These are phyloP conservation scores for Stemphylium beticola DNA, from an alignment of 2,329 filamentous ascomycete genomes.

Conservation along the genomic window DNA sequence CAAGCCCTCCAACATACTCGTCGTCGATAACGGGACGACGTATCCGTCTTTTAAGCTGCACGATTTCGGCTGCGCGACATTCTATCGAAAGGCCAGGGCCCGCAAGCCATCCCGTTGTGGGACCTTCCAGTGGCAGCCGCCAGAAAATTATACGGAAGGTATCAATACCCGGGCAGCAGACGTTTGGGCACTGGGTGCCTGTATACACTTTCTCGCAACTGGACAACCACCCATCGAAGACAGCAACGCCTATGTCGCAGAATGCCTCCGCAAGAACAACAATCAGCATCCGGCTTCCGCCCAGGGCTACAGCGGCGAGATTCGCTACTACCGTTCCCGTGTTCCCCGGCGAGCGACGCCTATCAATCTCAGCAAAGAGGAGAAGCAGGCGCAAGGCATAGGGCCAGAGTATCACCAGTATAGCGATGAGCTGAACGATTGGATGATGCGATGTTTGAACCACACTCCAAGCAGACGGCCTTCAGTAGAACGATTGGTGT, in stretches of 20 bases:
- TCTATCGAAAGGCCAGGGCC: slow-evolving; percentile 4
- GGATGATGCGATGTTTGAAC: slow-evolving; percentile 31
- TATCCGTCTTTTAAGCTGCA: slow-evolving; percentile 38
- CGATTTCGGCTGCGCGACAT: slow-evolving; percentile 30
- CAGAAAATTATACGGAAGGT: slow-evolving; percentile 29
- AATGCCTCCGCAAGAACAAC: not conserved
- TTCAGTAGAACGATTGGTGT: slow-evolving; percentile 9
- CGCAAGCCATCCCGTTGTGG: slow-evolving; percentile 13
- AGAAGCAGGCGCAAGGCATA: slow-evolving; percentile 16
- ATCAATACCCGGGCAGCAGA: slow-evolving; percentile 38
- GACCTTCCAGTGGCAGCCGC: slow-evolving; percentile 38
- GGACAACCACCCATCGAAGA: slow-evolving; percentile 25
- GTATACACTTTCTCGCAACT: slow-evolving; percentile 37
- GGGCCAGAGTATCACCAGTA: slow-evolving; percentile 22
- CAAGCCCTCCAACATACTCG: slow-evolving; percentile 40
- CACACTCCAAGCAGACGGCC: slow-evolving; percentile 14
- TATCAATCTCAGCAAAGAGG: slow-evolving; percentile 23
- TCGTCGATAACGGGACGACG: slow-evolving; percentile 26
- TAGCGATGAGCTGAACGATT: slow-evolving; percentile 32
- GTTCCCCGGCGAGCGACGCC: slow-evolving; percentile 26
- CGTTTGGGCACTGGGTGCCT: slow-evolving; percentile 42
- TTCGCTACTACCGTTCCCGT: slow-evolving; percentile 24
- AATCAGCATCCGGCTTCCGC: slow-evolving; percentile 2
- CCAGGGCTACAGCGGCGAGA: not conserved
- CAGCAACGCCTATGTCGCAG: not conserved